phyloP scores from a whole-genome alignment of 176 grass and related monocot species.

The Triticum timopheevii region DNA sequence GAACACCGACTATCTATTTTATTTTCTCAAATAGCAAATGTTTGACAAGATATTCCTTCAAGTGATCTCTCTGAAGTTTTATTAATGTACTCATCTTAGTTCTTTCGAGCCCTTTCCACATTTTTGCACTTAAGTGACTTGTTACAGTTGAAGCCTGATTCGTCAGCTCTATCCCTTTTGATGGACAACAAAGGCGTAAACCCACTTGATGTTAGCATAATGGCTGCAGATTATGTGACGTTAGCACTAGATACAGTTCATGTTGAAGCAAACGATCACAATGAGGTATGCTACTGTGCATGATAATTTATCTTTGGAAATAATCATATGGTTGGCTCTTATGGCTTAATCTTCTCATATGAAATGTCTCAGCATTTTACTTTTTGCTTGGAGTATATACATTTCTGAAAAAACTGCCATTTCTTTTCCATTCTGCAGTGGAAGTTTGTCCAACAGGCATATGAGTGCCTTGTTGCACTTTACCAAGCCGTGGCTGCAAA shows the following conservation, averaged over 20 bases:
- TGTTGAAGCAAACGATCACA: conserved; percentile 53
- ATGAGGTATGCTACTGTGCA: conserved; percentile 45
- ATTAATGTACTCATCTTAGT: not conserved
- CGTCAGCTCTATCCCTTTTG: conserved; percentile 73
- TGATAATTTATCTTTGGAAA: not conserved
- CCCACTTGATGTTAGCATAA: conserved; percentile 65
- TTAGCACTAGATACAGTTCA: conserved; percentile 34
- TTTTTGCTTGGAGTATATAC: not conserved
- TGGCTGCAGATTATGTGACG: conserved; percentile 59
- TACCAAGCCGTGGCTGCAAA: not conserved
- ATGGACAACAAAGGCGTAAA: conserved; percentile 66
- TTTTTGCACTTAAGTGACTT: conserved; percentile 9
- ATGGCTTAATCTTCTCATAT: not conserved
- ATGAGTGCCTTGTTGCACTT: not conserved
- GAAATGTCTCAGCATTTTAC: not conserved
- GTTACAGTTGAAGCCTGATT: conserved; percentile 56
- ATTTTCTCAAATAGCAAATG: not conserved
- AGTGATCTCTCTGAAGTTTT: not conserved
- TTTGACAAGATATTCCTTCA: conserved; percentile 8
- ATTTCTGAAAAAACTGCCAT: conserved; percentile 7
- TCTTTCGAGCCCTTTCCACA: not conserved
- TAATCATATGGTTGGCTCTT: not conserved
- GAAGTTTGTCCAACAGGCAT: not conserved
- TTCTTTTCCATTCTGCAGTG: not conserved
- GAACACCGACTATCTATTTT: not conserved